Evolutionary conservation across 352 stramenopile genomes (phyloP).

Genomic region (Phytopythium boreale): DNA sequence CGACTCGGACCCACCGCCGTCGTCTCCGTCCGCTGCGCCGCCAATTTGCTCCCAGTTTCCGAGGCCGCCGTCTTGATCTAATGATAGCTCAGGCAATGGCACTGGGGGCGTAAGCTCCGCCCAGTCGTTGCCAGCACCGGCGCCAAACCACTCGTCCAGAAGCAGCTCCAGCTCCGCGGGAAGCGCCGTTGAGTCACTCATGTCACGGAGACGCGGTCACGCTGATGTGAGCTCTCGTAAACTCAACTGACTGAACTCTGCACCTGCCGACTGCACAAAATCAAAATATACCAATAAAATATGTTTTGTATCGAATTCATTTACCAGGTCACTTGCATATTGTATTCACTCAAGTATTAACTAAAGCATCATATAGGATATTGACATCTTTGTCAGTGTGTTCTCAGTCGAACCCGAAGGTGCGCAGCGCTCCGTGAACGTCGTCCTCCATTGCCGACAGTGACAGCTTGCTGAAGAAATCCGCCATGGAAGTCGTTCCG

Average conservation of each 20-base stretch:
- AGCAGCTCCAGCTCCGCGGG: background rate
- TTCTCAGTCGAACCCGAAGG: background rate
- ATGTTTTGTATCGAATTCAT: no score
- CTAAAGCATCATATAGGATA: background rate
- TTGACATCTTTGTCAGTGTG: background rate
- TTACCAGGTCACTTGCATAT: no score
- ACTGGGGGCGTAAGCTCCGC: background rate
- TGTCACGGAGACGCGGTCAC: no score
- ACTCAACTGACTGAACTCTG: no score
- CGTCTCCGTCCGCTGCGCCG: background rate
- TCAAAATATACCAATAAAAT: no score
- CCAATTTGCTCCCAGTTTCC: background rate
- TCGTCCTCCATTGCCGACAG: slow-evolving; percentile 1
- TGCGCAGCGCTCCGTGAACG: background rate
- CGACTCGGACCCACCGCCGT: background rate
- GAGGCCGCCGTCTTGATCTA: background rate
- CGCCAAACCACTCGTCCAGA: background rate
- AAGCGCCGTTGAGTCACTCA: background rate
- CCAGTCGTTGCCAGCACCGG: background rate
- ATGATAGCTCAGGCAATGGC: background rate
- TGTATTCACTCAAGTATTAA: no score
- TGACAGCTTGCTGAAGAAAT: background rate
- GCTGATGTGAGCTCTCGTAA: no score
- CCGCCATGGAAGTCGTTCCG: background rate
- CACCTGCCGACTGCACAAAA: no score